These are phyloP conservation scores for Phytophthora cryptogea DNA, from an alignment of 352 stramenopile genomes.

Conservation along the genomic window DNA sequence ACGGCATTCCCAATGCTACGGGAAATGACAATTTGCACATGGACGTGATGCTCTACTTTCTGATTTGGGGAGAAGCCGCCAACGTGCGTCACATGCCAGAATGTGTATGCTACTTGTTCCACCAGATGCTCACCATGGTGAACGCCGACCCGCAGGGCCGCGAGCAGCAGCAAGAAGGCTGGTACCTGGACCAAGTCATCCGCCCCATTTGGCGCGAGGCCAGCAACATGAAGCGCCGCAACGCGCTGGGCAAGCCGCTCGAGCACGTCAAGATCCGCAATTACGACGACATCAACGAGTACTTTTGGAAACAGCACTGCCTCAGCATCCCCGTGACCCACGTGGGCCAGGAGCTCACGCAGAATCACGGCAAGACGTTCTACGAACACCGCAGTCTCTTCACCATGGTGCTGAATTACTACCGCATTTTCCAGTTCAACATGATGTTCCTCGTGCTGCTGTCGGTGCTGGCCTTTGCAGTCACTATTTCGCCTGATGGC, in stretches of 20 bases:
- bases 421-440: constrained; percentile 87
- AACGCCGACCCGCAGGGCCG: constrained; percentile 53
- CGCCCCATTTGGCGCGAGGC: constrained; percentile 71
- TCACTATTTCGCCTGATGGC: constrained; percentile 61
- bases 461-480: constrained; percentile 55
- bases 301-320: constrained; percentile 77
- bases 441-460: constrained; percentile 71
- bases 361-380: constrained; percentile 78
- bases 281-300: constrained; percentile 86
- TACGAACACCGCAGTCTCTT: constrained; percentile 79
- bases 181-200: constrained; percentile 66
- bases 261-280: constrained; percentile 83
- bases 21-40: constrained; percentile 51
- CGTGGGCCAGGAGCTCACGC: constrained; percentile 53
- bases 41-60: constrained; percentile 97
- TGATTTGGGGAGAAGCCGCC: constrained; percentile 96
- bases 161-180: constrained; percentile 49
- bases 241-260: constrained; percentile 56
- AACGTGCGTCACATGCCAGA: constrained; percentile 98
- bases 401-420: constrained; percentile 77
- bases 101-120: constrained; percentile 97
- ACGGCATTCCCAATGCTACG: constrained; percentile 22
- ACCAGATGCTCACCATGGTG: constrained; percentile 72
- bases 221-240: constrained; percentile 76
- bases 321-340: constrained; percentile 52